Base-by-base conservation (phyloP, 495 filamentous ascomycete species). In the Neurospora terricola region DNA sequence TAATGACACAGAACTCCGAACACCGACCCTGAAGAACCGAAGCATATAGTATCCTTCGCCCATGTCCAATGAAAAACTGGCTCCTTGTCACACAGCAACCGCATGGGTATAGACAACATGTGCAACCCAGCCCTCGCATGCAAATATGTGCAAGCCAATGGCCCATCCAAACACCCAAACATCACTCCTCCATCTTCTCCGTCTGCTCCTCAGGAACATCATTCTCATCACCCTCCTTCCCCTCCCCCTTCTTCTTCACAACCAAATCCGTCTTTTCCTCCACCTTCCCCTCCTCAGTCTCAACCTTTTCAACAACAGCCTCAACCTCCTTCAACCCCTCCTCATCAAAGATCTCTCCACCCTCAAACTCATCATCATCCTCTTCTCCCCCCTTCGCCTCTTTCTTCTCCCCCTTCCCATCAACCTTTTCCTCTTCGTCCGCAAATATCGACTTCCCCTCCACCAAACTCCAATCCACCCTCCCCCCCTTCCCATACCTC, bases 401-500 rank as follows among this genome's bases (percentile, higher is more conserved):
- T 69, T 14, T 72, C 43, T 70, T 62, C 69, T 10, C 38, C 42
- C 54, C 73, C 30, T 74, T 71, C 37, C 48, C 71, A 39, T 74
- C 71, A n/a, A 16, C 72, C 21, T 72, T 69, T 68, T 76, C 59
- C 70, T 72, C 36, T 4, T 37, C 36, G 4, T 37, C 36, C 4
- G 4, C 36, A 37, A 37, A 37, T 4, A 37, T 4, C 30, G 30
- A 37, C 36, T 37, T 37, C 59, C 75, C 78, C 69, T 78, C 76
- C 12, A 70, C 66, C 14, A 99, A 80, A 81, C 90, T 88, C 96
- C 96, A 99, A 80, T 98, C 90, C 78, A 99, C 94, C 76, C 87
- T 86, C n/a, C 87, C 89, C 6, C 89, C 91, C 39, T 86, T 84
- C 2, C 96, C 96, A 82, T 98, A 97, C 70, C 90, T 83, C 74